Conservation (phyloP, 2,329 filamentous ascomycete species). For the Xylaria multiplex region DNA sequence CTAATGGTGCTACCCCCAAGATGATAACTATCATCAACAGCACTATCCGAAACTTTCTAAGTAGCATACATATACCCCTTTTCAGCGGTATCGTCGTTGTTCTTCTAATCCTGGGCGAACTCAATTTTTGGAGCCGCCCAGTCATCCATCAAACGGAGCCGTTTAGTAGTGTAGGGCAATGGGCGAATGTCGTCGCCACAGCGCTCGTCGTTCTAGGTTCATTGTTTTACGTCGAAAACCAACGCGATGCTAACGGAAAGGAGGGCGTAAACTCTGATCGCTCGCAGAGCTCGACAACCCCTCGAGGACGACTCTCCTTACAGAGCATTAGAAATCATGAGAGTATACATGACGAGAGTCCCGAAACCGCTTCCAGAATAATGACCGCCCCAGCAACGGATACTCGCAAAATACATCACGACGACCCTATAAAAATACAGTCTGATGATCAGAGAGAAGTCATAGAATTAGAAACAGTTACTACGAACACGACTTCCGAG, state of each 20-base stretch:
- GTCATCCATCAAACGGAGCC: conserved; percentile 70
- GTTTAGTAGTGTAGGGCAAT: conserved; percentile 67
- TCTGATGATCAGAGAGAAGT: conserved; percentile 5
- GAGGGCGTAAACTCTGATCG: conserved; percentile 32
- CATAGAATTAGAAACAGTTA: conserved; percentile 25
- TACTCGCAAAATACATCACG: background rate
- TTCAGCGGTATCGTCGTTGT: conserved; percentile 68
- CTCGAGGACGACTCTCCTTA: conserved; percentile 37
- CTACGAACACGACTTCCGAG: conserved; percentile 12
- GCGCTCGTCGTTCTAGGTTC: conserved; percentile 67
- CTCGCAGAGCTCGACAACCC: conserved; percentile 41
- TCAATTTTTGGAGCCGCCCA: conserved; percentile 69
- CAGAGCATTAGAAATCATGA: conserved; percentile 23
- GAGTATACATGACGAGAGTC: conserved; percentile 19
- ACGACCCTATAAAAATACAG: background rate
- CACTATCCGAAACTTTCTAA: conserved; percentile 63
- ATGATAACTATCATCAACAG: conserved; percentile 66
- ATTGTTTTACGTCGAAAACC: conserved; percentile 61
- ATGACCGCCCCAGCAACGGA: background rate
- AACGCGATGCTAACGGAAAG: conserved; percentile 45
- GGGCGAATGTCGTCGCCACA: conserved; percentile 69
- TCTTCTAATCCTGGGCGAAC: conserved; percentile 70
- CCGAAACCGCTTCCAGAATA: conserved; percentile 4
- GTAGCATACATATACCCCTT: conserved; percentile 66
- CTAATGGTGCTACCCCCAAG: conserved; percentile 63